Evolutionary conservation across 805 yeast species (phyloP), one percentile per base, ranked within the genome.

Genomic region (Zygoascus flipseniorum): DNA sequence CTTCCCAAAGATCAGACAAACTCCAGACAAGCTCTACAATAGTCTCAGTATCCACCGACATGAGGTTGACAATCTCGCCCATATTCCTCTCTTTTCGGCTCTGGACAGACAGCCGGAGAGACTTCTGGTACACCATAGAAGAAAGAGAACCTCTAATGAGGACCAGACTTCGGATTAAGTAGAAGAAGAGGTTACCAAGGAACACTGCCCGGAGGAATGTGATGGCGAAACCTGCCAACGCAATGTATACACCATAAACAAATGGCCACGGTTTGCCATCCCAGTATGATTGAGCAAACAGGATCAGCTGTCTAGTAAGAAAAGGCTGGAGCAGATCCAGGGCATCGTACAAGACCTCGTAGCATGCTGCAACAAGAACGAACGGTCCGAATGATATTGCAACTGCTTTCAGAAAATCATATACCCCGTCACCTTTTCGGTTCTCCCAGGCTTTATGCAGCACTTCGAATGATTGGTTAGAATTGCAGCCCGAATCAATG

Each of bases 31-130:
- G 74, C 60, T 87, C 96, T 66, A 87, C 95, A 53, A 90, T 72
- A 70, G 96, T 81, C 70, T 86, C 95, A 2, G 89, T 83, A 71
- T 90, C 98, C 46, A 90, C 96, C 51, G 96, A 83, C 97, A 90
- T 89, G 62, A 90, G 75, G 65, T 90, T 90, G 54, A 90, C 97
- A 59, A 92, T 86, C 66, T 89, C 97, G 64, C 98, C 98, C 4
- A 95, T 86, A 32, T 87, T 79, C 43, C 88, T 80, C 16, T 76
- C 73, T 32, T 75, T 74, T 56, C 83, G 77, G 8, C 89, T 80
- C 48, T 81, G 82, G 8, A 81, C 77, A 1, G 95, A 82, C n/a
- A 89, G 69, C 18, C 66, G 73, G 54, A 89, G 72, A 0, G 93
- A 76, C 66, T 89, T 89, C 47, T 79, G 77, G 65, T 84, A 89